A percentile compares a stretch with the other conserved stretches of the same genome.
These are phyloP conservation scores for Fomitopsis schrenkii DNA, from an alignment of 1,284 basidiomycete species.

Conservation along the genomic window DNA sequence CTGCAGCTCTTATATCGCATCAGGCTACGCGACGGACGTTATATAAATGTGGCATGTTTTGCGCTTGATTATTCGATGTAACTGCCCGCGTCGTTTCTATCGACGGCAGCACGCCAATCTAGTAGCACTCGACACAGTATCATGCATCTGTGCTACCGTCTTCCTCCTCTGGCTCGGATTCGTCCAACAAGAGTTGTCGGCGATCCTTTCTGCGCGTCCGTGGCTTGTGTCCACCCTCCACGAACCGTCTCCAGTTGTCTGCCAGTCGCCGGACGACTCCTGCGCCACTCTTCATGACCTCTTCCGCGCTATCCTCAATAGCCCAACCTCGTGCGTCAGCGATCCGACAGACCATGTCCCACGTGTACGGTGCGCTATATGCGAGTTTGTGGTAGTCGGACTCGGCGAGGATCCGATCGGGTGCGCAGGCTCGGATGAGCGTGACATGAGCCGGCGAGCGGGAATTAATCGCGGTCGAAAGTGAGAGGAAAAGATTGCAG, in stretches of 20 bases:
- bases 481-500: constrained; percentile 69
- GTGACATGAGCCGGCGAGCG: constrained; percentile 55
- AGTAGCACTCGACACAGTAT: too few relatives aligned
- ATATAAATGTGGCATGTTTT: neutral
- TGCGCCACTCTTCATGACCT: constrained; percentile 48
- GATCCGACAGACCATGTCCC: constrained; percentile 63
- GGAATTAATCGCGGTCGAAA: constrained; percentile 74
- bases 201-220: neutral
- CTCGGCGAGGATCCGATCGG: constrained; percentile 68
- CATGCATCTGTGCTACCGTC: neutral
- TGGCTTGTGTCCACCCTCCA: constrained; percentile 37
- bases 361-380: constrained; percentile 51
- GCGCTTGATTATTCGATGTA: neutral
- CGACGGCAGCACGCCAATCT: too few relatives aligned
- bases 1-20: neutral
- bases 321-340: constrained; percentile 64
- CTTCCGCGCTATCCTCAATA: constrained; percentile 55
- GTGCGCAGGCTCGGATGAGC: constrained; percentile 55
- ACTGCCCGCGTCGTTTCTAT: too few relatives aligned
- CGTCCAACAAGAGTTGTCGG: neutral
- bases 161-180: constrained; percentile 2
- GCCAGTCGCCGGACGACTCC: constrained; percentile 55
- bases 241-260: constrained; percentile 64
- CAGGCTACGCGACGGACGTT: neutral
- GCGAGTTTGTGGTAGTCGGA: constrained; percentile 67